Base-by-base conservation (phyloP, 192 early-diverging fungal species). In the Backusella morwellensis region DNA sequence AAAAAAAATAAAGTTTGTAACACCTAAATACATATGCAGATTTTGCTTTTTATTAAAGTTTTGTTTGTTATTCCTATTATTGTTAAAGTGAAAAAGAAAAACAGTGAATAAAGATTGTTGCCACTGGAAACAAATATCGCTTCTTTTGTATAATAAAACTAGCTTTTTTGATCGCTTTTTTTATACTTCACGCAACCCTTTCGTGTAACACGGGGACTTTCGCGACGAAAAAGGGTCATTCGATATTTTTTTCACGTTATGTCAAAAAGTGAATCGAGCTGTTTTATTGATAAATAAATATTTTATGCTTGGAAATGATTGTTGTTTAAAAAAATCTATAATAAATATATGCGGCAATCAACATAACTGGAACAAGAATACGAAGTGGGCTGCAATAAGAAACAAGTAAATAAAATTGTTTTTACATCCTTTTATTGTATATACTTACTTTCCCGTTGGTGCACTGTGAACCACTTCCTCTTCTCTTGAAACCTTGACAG, bases 371-470 rank as follows among this genome's bases (percentile, higher is more conserved):
- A 47, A 67, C 12, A 41, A 77, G n/a, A 36, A 77, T 67, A 72
- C 76, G 76, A 35, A 77, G 50, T 23, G 76, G 70, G 63, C 76
- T 77, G 15, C 42, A 71, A 35, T 67, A 23, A 32, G n/a, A 32
- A 32, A 3, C 23, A 35, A 32, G 66, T 35, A 35, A n/a, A 2
- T 15, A 9, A 11, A 54, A 9, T 34, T 23, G 38, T 12, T 32
- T 32, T 32, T 5, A 1, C 41, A 17, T 19, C 26, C 1, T 47
- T 41, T 35, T 17, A n/a, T 50, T 7, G n/a, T n/a, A 23, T 42
- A 32, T 74, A 81, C 80, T 77, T 81, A 81, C 80, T 81, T 81
- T 81, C 80, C 80, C 23, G 70, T 50, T 15, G 80, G 35, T 35
- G 54, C 72, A 63, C 26, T 41, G 47, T 36, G 6, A 23, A 73